Evolutionary conservation across 2,329 filamentous ascomycete genomes (phyloP), one percentile per base, ranked within the genome.

Genomic region (Pseudopithomyces maydicus): DNA sequence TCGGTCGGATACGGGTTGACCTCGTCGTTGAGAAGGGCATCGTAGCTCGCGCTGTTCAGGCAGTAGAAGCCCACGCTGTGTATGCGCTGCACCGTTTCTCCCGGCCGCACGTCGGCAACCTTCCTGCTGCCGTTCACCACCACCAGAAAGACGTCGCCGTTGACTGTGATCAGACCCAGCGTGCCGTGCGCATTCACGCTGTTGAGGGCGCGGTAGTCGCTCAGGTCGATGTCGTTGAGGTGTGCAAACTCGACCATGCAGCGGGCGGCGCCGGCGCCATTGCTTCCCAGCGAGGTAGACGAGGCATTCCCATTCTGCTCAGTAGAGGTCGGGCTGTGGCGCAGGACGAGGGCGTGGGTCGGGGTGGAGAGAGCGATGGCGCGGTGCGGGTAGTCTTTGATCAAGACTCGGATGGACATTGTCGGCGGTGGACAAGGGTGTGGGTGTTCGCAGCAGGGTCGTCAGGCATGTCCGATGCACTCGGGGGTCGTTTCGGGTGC

Each of bases 191-290:
- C 89, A 15, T 88, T 88, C 45, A 90, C 82, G 17, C 88, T 85
- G 29, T 87, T 90, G 57, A 97, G 79, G 12, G 88, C 83, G 42
- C 91, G 87, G 77, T 94, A 97, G 61, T 92, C 89, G 66, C 81
- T 84, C 57, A 96, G 80, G 61, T 95, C 84, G 54, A 87, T 81
- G 44, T 85, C 81, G 35, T 86, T 83, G 38, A 85, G 77, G 10
- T 85, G 82, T 12, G 87, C 81, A 74, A 97, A 97, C 75, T 97
- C 92, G 64, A 97, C 92, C 83, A 96, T 92, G 81, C 92, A 97
- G 84, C 76, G 87, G 64, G 72, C 77, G 62, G 73, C 79, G 63
- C 58, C 74, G 63, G 55, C 66, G 59, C 55, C 77, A 74, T 69
- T 76, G 66, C 74, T 70, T 23, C 69, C 67, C 26, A 77, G 64